Evolutionary conservation across 1,284 basidiomycete species (phyloP).

Genomic region (Ustilago crameri): DNA sequence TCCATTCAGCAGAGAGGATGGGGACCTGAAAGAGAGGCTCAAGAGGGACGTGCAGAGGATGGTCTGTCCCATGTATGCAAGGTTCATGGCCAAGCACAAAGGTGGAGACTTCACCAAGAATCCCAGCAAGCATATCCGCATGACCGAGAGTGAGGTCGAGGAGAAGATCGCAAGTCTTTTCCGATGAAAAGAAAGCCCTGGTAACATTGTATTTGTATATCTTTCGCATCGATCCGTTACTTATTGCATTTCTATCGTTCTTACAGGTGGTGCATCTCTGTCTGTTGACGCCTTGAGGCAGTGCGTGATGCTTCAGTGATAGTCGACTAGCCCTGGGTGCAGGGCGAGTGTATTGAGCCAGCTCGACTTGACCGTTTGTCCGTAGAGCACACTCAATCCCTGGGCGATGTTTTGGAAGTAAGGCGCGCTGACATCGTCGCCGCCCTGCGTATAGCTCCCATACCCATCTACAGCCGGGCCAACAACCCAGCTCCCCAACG

Average conservation of each 20-base stretch:
- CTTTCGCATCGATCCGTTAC: background rate
- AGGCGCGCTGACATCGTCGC: slow-evolving; percentile 58
- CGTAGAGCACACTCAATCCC: slow-evolving; percentile 56
- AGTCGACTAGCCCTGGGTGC: slow-evolving; percentile 63
- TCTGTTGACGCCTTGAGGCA: too few relatives aligned
- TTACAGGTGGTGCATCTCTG: too few relatives aligned
- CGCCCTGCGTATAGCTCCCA: slow-evolving; percentile 50
- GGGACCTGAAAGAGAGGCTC: slow-evolving; percentile 48
- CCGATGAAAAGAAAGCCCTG: slow-evolving; percentile 10
- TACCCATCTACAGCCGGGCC: slow-evolving; percentile 57
- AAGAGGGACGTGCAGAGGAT: slow-evolving; percentile 52
- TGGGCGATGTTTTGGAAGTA: slow-evolving; percentile 57
- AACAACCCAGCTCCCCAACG: slow-evolving; percentile 64
- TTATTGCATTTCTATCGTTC: too few relatives aligned
- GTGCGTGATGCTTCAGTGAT: too few relatives aligned
- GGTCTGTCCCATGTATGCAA: slow-evolving; percentile 55
- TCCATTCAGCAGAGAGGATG: slow-evolving; percentile 56
- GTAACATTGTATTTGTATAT: slow-evolving; percentile 20
- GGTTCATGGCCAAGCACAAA: slow-evolving; percentile 55
- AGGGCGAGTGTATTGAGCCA: slow-evolving; percentile 56
- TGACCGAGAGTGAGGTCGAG: slow-evolving; percentile 58
- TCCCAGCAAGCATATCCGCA: slow-evolving; percentile 57
- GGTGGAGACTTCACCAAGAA: slow-evolving; percentile 60
- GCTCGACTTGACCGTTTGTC: slow-evolving; percentile 14
- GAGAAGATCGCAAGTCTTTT: slow-evolving; percentile 52